phyloP scores from a whole-genome alignment of 306 rosid genomes.

The Glycine latifolia region DNA sequence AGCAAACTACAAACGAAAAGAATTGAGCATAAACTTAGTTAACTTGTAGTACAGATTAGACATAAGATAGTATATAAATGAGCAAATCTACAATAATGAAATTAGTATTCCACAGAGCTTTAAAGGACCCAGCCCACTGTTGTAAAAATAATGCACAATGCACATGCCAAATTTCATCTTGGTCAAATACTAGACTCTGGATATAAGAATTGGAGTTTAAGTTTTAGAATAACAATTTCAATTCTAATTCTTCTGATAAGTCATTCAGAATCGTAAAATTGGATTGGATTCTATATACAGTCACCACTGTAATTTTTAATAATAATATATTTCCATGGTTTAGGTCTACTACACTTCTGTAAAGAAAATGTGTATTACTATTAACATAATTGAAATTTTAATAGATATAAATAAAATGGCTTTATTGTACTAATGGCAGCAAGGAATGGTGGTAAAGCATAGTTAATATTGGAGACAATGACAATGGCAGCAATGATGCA shows the following conservation, averaged over 20 bases:
- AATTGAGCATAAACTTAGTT: not conserved
- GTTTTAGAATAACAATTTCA: not conserved
- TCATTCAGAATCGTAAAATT: not conserved
- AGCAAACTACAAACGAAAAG: conserved; percentile 70
- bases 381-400: not conserved
- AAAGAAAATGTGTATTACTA: not conserved
- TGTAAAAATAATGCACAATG: conserved; percentile 29
- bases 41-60: not conserved
- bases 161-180: conserved; percentile 16
- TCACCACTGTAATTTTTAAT: not conserved
- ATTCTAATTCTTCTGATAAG: not conserved
- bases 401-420: not conserved
- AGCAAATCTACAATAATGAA: not conserved
- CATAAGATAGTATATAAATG: not conserved
- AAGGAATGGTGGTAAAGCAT: not conserved
- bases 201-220: not conserved
- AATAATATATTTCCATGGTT: not conserved
- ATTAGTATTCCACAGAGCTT: not conserved
- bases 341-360: not conserved
- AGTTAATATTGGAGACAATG: not conserved
- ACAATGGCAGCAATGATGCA: too few species aligned
- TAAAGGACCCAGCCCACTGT: not conserved
- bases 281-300: conserved; percentile 1
- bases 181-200: not conserved
- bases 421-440: not conserved